Base-by-base conservation (phyloP, 768 basidiomycete species). In the Cystofilobasidium ferigula region DNA sequence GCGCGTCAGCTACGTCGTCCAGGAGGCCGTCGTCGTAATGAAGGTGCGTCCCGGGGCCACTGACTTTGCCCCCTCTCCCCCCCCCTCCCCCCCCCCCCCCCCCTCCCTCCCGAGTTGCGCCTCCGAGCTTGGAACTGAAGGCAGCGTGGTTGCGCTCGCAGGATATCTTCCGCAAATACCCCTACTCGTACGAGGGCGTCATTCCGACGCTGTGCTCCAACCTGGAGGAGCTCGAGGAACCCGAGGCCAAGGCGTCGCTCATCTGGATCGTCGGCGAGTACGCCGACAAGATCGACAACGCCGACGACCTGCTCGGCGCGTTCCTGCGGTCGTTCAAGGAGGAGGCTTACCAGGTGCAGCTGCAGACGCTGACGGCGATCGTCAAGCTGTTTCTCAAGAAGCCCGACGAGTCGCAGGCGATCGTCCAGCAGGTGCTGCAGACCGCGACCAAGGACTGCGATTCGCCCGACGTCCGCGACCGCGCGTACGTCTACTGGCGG, bases 251-350 rank as follows among this genome's bases (percentile, higher is more conserved):
- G 74, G 87, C 94, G 2, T 86, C 92, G 13, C 95, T 99, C 85
- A 83, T 99, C 36, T 99, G 95, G 95, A 90, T 98, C 72, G 78
- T 98, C 40, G 95, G 95, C 0, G 91, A 99, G 77, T 98, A 91
- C 72, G 88, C 95, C 36, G 84, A 98, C 75, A 82, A 86, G 78
- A 97, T 98, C 70, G 90, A 93, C 71, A 99, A 99, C 70, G 92
- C 94, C 3, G 90, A 89, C 74, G 93, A 97, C 71, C 80, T 99
- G 28, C 79, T 98, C 70, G 82, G 84, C 18, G 86, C 87, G 58
- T 97, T 95, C 74, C 87, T 99, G 26, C 89, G 94, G 63, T 81
- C 86, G 2, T 98, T 98, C 78, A 86, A 82, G 34, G 95, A 99
- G 72, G 95, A 99, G 76, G 85, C 88, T 9, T 89, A 93, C 73